Percentiles rank a stretch among this genome's conserved stretches.
These are phyloP conservation scores for Lagenidium giganteum DNA, from an alignment of 352 stramenopile species.

Conservation along the genomic window DNA sequence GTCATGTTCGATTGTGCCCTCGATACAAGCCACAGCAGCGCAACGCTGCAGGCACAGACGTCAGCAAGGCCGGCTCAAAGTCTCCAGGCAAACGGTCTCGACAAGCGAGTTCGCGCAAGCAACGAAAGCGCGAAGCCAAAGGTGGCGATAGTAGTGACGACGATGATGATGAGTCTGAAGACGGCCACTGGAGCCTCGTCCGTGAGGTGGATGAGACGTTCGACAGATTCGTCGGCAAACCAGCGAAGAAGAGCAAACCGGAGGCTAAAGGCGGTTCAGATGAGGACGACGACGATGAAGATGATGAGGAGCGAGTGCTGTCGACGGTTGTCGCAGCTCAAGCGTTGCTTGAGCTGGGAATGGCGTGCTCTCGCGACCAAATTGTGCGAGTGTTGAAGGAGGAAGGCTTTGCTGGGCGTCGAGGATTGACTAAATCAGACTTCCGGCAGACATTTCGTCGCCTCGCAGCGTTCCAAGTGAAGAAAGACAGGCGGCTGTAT, in stretches of 20 bases:
- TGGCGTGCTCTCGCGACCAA: conserved; percentile 53
- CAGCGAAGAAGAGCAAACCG: conserved; percentile 1
- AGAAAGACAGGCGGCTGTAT: background rate
- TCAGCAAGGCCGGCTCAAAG: background rate
- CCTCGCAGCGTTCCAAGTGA: conserved; percentile 26
- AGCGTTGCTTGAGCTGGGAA: conserved; percentile 61
- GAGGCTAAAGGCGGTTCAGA: background rate
- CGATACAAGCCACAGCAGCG: no score
- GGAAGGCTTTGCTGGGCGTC: conserved; percentile 33
- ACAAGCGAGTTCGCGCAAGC: background rate
- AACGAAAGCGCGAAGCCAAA: background rate
- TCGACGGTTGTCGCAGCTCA: conserved; percentile 47
- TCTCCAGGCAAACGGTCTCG: background rate
- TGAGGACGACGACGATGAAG: conserved; percentile 23
- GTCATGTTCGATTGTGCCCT: conserved; percentile 62
- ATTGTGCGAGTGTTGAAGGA: conserved; percentile 49
- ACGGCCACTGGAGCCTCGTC: no score
- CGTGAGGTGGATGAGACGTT: conserved; percentile 8
- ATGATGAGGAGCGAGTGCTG: conserved; percentile 7
- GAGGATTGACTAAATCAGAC: conserved; percentile 27
- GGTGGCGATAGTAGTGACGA: conserved; percentile 2
- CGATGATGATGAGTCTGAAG: conserved; percentile 6
- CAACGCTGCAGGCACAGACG: conserved; percentile 1
- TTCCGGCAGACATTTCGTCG: conserved; percentile 34
- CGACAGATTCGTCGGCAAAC: conserved; percentile 10